A percentile compares a stretch with the other conserved stretches of the same genome.
Conservation (phyloP, 139 green algal genomes). For the Zygnema circumcarinatum region DNA sequence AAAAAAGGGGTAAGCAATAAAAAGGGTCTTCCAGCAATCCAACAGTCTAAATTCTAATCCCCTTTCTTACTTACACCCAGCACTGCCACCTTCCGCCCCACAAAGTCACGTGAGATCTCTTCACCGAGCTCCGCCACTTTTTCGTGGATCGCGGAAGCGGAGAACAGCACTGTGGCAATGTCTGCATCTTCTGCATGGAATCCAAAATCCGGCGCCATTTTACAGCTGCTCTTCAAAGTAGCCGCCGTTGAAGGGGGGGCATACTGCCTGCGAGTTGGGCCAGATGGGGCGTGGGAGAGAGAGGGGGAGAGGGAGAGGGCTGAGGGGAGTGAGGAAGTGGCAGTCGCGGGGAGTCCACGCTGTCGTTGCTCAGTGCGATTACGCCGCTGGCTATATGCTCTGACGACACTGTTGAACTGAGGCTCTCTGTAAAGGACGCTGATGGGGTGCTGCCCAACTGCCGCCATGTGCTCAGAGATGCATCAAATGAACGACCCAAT, state of each 20-base stretch:
- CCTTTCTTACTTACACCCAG: neutral
- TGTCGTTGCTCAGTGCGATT: too few relatives aligned
- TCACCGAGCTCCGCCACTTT: slow-evolving; percentile 9
- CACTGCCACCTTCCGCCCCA: slow-evolving; percentile 2
- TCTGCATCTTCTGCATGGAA: slow-evolving; percentile 46
- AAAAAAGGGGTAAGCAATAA: neutral
- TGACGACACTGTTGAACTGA: too few relatives aligned
- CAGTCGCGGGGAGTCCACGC: slow-evolving; percentile 1
- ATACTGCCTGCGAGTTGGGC: neutral
- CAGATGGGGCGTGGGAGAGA: neutral
- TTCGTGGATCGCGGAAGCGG: neutral
- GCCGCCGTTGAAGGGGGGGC: neutral
- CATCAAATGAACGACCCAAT: too few relatives aligned
- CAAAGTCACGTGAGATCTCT: slow-evolving; percentile 27
- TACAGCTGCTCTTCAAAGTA: slow-evolving; percentile 6
- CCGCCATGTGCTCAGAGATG: too few relatives aligned
- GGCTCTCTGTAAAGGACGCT: too few relatives aligned
- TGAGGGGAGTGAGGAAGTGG: neutral
- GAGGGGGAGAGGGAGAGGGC: neutral
- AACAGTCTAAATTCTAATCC: neutral
- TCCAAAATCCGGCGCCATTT: slow-evolving; percentile 6
- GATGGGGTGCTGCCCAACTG: too few relatives aligned
- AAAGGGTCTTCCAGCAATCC: too few relatives aligned
- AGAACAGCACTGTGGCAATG: slow-evolving; percentile 34
- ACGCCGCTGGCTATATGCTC: too few relatives aligned